Conservation (phyloP, 495 filamentous ascomycete genomes). For the Talaromyces trachyspermus region DNA sequence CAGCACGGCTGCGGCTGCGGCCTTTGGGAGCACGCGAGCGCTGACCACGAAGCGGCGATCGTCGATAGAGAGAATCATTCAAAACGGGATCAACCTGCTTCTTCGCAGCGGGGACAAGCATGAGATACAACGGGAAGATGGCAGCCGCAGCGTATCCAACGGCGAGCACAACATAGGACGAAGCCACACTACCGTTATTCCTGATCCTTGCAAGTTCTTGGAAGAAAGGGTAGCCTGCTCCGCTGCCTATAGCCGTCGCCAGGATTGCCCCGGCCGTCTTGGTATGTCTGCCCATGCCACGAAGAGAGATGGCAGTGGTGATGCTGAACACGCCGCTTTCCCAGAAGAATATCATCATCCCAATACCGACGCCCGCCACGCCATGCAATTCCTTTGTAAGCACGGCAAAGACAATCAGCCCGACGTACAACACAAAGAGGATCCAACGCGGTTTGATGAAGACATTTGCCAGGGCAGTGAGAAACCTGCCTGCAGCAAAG, state of each 20-base stretch:
- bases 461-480: conserved; percentile 46
- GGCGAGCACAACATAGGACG: conserved; percentile 50
- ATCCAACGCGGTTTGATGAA: conserved; percentile 57
- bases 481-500: conserved; percentile 57
- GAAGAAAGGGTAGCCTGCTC: conserved; percentile 49
- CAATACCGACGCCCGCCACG: conserved; percentile 37
- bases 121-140: conserved; percentile 55
- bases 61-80: conserved; percentile 36
- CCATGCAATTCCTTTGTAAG: conserved; percentile 49
- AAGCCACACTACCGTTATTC: conserved; percentile 26
- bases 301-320: conserved; percentile 53
- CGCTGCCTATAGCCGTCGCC: conserved; percentile 50
- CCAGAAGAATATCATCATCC: conserved; percentile 53
- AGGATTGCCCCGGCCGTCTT: conserved; percentile 50
- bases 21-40: no score
- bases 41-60: conserved; percentile 18
- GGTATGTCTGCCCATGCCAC: conserved; percentile 52
- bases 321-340: conserved; percentile 56
- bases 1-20: no score
- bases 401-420: conserved; percentile 46
- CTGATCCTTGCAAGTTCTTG: conserved; percentile 37
- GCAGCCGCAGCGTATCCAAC: conserved; percentile 50
- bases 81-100: conserved; percentile 53
- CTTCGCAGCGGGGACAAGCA: conserved; percentile 47
- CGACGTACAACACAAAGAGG: conserved; percentile 48